Base-by-base conservation (phyloP, 768 basidiomycete species). In the Suillus variegatus region DNA sequence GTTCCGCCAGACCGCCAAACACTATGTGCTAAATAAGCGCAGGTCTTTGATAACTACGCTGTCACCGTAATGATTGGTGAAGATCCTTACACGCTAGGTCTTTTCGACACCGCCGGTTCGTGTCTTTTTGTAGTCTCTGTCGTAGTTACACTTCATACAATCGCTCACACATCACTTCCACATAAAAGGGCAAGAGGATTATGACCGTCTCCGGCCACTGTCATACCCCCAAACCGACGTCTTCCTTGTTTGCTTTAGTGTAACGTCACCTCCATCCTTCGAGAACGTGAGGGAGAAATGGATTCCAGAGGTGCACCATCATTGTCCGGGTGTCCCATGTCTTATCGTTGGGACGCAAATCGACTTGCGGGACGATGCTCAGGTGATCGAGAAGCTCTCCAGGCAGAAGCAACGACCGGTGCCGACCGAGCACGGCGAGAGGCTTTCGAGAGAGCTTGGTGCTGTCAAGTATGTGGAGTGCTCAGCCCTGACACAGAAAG, bases 201-300 rank as follows among this genome's bases (percentile, higher is more conserved):
- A 99, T 79, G 97, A 99, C 78, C 93, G 97, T 74, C 92, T 99
- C 70, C 93, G 97, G 73, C 97, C 97, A 73, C 82, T 99, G 82
- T 98, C 97, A 76, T 99, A 99, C 85, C 97, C 97, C 41, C 97
- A 99, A 82, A 99, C 97, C 66, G 97, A 99, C 74, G 97, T 99
- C 65, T 99, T 99, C 87, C 85, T 99, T 65, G 97, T 99, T 71
- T 99, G 97, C 82, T 99, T 99, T 85, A 96, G 94, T 75, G 97
- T 99, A 72, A 98, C 97, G 49, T 95, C 93, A 12, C 97, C 97
- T 4, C 97, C 97, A 36, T 97, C 95, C 57, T 99, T 98, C 76
- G 97, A 99, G 81, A 99, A 99, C 91, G 97, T 99, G 74, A 99
- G 97, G 87, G 97, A 99, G 82, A 99, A 99, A 79, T 99, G 97